Conservation (phyloP, 805 yeast genomes). For the Candida verbasci region DNA sequence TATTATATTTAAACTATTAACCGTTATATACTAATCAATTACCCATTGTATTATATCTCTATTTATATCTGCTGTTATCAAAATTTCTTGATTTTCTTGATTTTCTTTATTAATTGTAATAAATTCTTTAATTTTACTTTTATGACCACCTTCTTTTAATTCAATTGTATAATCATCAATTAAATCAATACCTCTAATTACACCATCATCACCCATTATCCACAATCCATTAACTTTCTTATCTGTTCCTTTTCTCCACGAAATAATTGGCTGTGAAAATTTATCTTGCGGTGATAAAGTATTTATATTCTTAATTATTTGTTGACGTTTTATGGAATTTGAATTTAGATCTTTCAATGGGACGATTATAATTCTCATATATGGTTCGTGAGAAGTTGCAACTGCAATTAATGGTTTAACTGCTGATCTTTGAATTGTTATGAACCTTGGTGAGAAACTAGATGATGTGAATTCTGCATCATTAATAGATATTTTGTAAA, state of each 20-base stretch:
- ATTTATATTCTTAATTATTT: conserved; percentile 26
- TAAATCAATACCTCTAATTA: conserved; percentile 55
- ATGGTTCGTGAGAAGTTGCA: conserved; percentile 77
- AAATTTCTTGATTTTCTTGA: too few species aligned
- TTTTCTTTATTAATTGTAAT: conserved; percentile 32
- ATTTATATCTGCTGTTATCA: conserved; percentile 50
- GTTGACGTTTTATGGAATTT: conserved; percentile 19
- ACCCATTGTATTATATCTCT: conserved; percentile 15
- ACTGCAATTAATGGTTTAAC: conserved; percentile 54
- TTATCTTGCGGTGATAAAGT: conserved; percentile 67
- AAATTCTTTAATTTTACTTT: conserved; percentile 46
- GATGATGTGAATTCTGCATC: conserved; percentile 68
- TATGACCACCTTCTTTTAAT: conserved; percentile 34
- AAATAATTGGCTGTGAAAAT: conserved; percentile 48
- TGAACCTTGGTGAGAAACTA: conserved; percentile 55
- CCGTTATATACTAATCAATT: too few species aligned
- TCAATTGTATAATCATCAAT: conserved; percentile 25
- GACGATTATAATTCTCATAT: conserved; percentile 60
- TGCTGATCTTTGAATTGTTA: conserved; percentile 21
- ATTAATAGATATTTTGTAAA: conserved; percentile 53
- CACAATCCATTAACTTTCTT: conserved; percentile 49
- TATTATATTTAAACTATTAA: not conserved
- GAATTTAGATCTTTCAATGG: conserved; percentile 20
- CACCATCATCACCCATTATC: conserved; percentile 69
- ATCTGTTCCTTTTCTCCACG: conserved; percentile 33